Conservation (phyloP, 2,329 filamentous ascomycete genomes). For the Fusarium phyllophilum region DNA sequence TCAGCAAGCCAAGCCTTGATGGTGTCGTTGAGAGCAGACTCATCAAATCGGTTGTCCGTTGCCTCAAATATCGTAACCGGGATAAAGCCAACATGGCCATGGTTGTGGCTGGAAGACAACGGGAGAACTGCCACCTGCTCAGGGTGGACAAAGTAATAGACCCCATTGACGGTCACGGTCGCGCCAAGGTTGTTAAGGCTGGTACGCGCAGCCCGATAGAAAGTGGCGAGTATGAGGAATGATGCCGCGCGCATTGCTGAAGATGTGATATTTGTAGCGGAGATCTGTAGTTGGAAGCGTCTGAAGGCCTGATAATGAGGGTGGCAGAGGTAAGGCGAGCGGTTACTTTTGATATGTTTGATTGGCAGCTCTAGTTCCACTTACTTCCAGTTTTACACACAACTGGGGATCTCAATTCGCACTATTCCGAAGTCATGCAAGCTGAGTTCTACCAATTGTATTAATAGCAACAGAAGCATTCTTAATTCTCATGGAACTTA, state of each 20-base stretch:
- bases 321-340: not conserved
- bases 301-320: not conserved
- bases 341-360: not conserved
- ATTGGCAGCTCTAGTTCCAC: not conserved
- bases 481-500: not conserved
- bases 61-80: not conserved
- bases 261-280: fast-evolving
- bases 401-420: not conserved
- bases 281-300: not conserved
- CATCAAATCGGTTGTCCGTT: fast-evolving
- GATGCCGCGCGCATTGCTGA: not conserved
- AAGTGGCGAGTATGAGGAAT: too few species aligned
- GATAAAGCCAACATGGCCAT: not conserved
- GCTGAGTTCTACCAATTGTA: fast-evolving
- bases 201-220: not conserved
- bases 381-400: not conserved
- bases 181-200: not conserved
- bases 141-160: not conserved
- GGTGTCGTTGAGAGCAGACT: not conserved
- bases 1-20: not conserved
- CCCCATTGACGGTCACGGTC: not conserved
- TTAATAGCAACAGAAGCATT: fast-evolving
- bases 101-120: not conserved
- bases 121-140: not conserved
- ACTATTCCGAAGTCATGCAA: not conserved